Evolutionary conservation across 2,329 filamentous ascomycete species (phyloP).

Genomic region (Fusarium aywerte): DNA sequence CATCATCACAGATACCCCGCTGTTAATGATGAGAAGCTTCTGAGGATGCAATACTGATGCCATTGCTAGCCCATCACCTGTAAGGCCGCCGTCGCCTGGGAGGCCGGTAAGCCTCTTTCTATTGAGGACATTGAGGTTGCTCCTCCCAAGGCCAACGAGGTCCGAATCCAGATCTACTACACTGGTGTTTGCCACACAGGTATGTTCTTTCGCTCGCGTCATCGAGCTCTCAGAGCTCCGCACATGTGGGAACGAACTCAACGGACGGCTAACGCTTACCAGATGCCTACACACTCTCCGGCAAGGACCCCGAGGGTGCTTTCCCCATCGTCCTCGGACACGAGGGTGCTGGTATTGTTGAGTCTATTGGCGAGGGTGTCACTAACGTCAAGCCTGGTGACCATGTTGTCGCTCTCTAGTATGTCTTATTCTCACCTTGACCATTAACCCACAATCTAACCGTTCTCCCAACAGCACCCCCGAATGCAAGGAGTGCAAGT

Average conservation of each 20-base stretch:
- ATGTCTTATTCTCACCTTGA: slow-evolving; percentile 48
- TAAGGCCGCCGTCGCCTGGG: slow-evolving; percentile 98
- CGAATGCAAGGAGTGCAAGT: slow-evolving; percentile 98
- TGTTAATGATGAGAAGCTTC: slow-evolving; percentile 20
- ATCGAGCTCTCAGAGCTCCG: slow-evolving; percentile 10
- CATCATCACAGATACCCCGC: slow-evolving; percentile 40
- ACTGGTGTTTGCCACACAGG: slow-evolving; percentile 99
- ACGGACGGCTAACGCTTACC: slow-evolving; percentile 29
- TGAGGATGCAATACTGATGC: slow-evolving; percentile 30
- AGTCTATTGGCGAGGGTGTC: slow-evolving; percentile 94
- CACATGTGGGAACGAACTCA: neutral
- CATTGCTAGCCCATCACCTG: slow-evolving; percentile 83
- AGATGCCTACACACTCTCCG: slow-evolving; percentile 95
- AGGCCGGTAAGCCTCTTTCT: slow-evolving; percentile 87
- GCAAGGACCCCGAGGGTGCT: slow-evolving; percentile 95
- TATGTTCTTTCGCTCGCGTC: slow-evolving; percentile 53
- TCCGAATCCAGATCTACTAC: slow-evolving; percentile 96
- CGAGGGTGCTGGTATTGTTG: slow-evolving; percentile 90
- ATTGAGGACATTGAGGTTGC: slow-evolving; percentile 94
- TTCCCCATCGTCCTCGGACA: slow-evolving; percentile 91
- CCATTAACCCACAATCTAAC: slow-evolving; percentile 6
- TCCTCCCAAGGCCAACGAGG: slow-evolving; percentile 90
- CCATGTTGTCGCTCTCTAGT: slow-evolving; percentile 90
- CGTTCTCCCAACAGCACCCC: slow-evolving; percentile 73
- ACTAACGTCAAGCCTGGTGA: slow-evolving; percentile 94